These are phyloP conservation scores for Penicillium crystallinum DNA, from an alignment of 495 filamentous ascomycete species.

Conservation along the genomic window DNA sequence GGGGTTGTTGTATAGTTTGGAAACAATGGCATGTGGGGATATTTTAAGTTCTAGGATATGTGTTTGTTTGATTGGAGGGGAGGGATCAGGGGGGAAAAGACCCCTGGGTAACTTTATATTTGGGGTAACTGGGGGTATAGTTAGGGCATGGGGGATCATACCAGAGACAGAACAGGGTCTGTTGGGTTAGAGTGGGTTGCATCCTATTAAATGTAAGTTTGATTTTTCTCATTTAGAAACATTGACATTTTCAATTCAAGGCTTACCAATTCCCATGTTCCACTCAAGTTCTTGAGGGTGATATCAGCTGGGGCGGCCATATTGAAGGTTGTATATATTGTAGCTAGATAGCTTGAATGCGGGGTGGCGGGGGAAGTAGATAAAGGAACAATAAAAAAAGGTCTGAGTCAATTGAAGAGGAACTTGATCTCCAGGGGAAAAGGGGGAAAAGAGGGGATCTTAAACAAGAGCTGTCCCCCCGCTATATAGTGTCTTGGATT, in stretches of 20 bases:
- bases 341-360: conserved; percentile 9
- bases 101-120: not conserved
- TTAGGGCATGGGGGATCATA: conserved; percentile 22
- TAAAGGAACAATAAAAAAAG: not conserved
- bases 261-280: conserved; percentile 74
- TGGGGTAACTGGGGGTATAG: not conserved
- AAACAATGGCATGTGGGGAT: no score
- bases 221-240: not conserved
- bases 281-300: conserved; percentile 68
- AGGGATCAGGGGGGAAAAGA: not conserved
- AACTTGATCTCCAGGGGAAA: not conserved
- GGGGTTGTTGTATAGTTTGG: not conserved
- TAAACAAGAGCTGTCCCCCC: not conserved
- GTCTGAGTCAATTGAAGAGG: not conserved
- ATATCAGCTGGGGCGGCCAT: conserved; percentile 80
- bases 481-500: not conserved
- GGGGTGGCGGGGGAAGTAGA: conserved; percentile 9
- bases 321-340: conserved; percentile 23
- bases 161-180: conserved; percentile 66
- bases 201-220: conserved; percentile 52
- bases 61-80: no score
- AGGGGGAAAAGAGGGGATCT: not conserved
- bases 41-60: no score
- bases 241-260: not conserved
- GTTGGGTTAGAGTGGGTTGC: conserved; percentile 67